Percentiles rank a stretch among this genome's conserved stretches.
Conservation (phyloP, 495 filamentous ascomycete species). For the Extremus antarcticus region DNA sequence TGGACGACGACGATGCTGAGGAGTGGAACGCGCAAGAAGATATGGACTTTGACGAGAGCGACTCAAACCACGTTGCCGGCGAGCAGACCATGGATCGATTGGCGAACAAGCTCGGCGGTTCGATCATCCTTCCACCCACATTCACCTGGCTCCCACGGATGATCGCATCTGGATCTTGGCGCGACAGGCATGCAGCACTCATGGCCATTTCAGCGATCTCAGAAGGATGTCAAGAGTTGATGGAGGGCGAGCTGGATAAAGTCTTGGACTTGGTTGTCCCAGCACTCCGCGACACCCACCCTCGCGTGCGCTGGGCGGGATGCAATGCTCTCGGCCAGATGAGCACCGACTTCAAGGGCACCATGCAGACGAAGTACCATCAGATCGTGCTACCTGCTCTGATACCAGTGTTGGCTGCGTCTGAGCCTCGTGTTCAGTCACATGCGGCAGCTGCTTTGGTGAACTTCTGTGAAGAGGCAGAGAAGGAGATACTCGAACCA, state of each 20-base stretch:
- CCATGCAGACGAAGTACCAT: slow-evolving; percentile 96
- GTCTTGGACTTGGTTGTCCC: slow-evolving; percentile 90
- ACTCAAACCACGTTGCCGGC: slow-evolving; percentile 93
- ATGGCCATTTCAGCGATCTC: slow-evolving; percentile 99
- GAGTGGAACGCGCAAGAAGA: slow-evolving; percentile 94
- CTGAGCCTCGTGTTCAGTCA: slow-evolving; percentile 88
- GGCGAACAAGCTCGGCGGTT: slow-evolving; percentile 91
- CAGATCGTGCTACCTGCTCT: slow-evolving; percentile 75
- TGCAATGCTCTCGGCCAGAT: slow-evolving; percentile 99
- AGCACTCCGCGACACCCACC: slow-evolving; percentile 80
- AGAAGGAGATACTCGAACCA: slow-evolving; percentile 82
- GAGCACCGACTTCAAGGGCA: slow-evolving; percentile 98
- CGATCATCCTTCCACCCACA: slow-evolving; percentile 77
- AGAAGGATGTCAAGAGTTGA: slow-evolving; percentile 90
- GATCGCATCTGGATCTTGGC: slow-evolving; percentile 92
- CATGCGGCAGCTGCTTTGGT: slow-evolving; percentile 95
- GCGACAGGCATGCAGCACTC: slow-evolving; percentile 89
- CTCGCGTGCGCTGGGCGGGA: slow-evolving; percentile 92
- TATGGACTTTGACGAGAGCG: slow-evolving; percentile 90
- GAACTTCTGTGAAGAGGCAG: slow-evolving; percentile 98
- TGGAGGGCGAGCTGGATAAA: slow-evolving; percentile 88
- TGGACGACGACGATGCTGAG: slow-evolving; percentile 85
- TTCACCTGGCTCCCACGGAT: slow-evolving; percentile 95
- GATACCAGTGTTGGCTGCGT: slow-evolving; percentile 79
- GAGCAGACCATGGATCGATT: slow-evolving; percentile 98